Base-by-base conservation (phyloP, 768 basidiomycete species). In the Dentipellis fragilis region DNA sequence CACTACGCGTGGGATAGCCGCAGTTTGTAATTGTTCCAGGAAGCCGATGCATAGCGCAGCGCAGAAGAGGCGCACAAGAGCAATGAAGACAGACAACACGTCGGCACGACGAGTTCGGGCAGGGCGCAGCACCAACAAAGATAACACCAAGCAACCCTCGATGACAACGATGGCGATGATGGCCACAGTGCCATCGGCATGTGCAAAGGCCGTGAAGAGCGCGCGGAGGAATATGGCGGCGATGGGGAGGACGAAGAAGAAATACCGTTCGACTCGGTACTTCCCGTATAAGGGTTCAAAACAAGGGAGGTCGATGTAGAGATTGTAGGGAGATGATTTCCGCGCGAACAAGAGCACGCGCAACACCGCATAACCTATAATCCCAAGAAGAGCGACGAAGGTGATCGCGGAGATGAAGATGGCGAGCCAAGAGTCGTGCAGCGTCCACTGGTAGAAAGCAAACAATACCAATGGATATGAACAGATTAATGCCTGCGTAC, bases 371-470 rank as follows among this genome's bases (percentile, higher is more conserved):
- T 79, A 75, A 21, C 73, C 62, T 42, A 92, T 71, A 57, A 75
- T 64, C 10, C 72, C 69, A 35, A 77, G 47, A 35, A 88, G 68
- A 48, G 68, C 70, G 48, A 88, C 63, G 66, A 93, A 72, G 10
- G 78, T 68, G 56, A 94, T 63, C 57, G 87, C 85, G 2, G 93
- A 88, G 40, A 97, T 75, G 37, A 95, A 72, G 61, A 84, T 77
- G 0, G 92, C 80, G 2, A 95, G 75, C 85, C 90, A 92, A 0
- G 93, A 93, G 69, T 97, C 93, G 57, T 80, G 72, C 59, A 93
- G 73, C 0, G 88, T 89, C 90, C 93, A 97, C 68, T 97, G 93
- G 68, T 86, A 93, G 64, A 96, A 80, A 8, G 81, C 74, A 61
- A 96, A 90, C 58, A 87, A 80, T 58, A 83, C 69, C 57, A 92